phyloP scores from a whole-genome alignment of 768 basidiomycete genomes.

The Lactifluus hygrophoroides region DNA sequence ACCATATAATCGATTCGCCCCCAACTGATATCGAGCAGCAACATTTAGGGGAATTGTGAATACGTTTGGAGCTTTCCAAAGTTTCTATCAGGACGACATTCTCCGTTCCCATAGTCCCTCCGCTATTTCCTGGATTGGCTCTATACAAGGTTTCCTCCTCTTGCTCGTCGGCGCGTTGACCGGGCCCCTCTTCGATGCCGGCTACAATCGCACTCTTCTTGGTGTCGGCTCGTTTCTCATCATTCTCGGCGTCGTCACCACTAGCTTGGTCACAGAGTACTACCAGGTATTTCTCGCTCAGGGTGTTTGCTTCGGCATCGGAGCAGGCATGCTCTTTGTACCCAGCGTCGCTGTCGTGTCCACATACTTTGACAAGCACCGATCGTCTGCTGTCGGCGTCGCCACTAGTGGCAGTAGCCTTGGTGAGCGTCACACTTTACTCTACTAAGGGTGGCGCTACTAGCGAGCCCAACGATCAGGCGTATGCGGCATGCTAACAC shows the following conservation, averaged over 20 bases:
- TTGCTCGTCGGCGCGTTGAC: constrained; percentile 13
- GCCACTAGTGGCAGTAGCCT: constrained; percentile 31
- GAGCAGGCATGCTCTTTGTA: constrained; percentile 37
- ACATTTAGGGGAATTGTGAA: constrained; percentile 22
- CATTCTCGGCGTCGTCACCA: constrained; percentile 19
- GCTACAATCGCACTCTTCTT: constrained; percentile 19
- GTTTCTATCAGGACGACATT: constrained; percentile 13
- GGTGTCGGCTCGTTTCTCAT: constrained; percentile 18
- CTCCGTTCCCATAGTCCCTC: constrained; percentile 14
- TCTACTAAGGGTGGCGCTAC: not conserved
- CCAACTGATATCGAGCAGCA: not conserved
- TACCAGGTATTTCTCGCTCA: constrained; percentile 37
- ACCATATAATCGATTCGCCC: not conserved
- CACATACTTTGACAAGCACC: constrained; percentile 36
- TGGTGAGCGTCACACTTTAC: constrained; percentile 6
- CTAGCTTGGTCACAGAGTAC: constrained; percentile 18
- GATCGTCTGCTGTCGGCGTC: constrained; percentile 38
- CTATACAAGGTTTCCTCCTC: constrained; percentile 18
- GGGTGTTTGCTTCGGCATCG: constrained; percentile 36
- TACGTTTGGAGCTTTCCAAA: constrained; percentile 20
- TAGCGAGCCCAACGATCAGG: not conserved
- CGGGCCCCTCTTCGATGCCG: constrained; percentile 21
- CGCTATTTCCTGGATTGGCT: constrained; percentile 22
- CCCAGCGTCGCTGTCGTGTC: constrained; percentile 36
- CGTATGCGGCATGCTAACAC: not conserved